phyloP scores from a whole-genome alignment of 2,329 filamentous ascomycete genomes.

The Aspergillus calidoustus region DNA sequence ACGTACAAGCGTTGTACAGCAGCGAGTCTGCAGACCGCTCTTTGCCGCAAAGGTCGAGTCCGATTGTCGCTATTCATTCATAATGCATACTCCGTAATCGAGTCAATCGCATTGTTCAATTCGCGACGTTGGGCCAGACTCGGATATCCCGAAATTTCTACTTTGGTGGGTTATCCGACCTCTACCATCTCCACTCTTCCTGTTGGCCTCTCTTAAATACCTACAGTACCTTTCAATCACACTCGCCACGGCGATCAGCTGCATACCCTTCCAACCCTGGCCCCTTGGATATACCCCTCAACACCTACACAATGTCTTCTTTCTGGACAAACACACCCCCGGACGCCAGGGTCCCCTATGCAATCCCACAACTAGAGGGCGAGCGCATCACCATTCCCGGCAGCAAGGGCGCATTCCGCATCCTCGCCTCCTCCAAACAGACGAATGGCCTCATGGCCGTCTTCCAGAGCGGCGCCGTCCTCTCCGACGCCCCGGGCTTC shows the following conservation, averaged over 20 bases:
- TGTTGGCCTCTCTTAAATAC: background rate
- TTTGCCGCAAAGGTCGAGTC: background rate
- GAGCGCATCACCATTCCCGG: conserved; percentile 59
- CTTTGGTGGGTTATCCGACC: conserved; percentile 16
- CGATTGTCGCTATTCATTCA: background rate
- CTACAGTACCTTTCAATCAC: background rate
- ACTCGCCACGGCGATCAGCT: background rate
- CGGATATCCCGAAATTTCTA: conserved; percentile 14
- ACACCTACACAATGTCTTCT: conserved; percentile 27
- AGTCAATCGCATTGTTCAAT: background rate
- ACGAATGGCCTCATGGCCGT: conserved; percentile 57
- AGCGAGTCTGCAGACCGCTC: background rate
- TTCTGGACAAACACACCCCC: conserved; percentile 42
- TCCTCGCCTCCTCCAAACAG: conserved; percentile 58
- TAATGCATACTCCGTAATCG: background rate
- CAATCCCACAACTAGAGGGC: conserved; percentile 56
- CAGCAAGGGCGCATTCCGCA: conserved; percentile 57
- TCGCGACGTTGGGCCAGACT: background rate
- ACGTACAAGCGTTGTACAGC: background rate
- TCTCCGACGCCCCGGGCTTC: conserved; percentile 51
- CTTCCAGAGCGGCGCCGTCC: conserved; percentile 55
- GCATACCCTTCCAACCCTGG: background rate
- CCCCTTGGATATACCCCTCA: background rate
- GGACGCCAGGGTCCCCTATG: conserved; percentile 46
- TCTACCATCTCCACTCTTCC: background rate